A percentile compares a stretch with the other conserved stretches of the same genome.
Conservation (phyloP, 2,329 filamentous ascomycete species). For the Beauveria scarabaeidicola region DNA sequence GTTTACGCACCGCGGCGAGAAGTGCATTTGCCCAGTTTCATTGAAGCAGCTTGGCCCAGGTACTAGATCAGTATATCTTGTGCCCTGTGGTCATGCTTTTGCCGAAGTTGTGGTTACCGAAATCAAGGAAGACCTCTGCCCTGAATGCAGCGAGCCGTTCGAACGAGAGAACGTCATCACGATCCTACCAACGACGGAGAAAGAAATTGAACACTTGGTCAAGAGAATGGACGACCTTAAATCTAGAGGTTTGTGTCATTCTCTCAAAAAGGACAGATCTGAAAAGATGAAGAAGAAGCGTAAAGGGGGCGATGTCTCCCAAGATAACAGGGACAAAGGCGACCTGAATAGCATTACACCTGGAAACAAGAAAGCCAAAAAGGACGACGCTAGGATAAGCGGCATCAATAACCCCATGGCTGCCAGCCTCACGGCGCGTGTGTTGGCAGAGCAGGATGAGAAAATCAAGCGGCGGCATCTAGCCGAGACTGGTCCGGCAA, state of each 20-base stretch:
- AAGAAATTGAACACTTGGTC: constrained; percentile 61
- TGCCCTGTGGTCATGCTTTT: constrained; percentile 94
- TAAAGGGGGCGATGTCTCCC: constrained; percentile 29
- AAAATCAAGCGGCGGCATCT: constrained; percentile 71
- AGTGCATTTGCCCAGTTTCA: constrained; percentile 79
- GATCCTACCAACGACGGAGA: constrained; percentile 63
- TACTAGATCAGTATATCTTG: constrained; percentile 76
- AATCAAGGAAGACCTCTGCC: constrained; percentile 54
- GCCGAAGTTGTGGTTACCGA: constrained; percentile 78
- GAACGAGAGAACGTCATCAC: constrained; percentile 69
- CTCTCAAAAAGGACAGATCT: constrained; percentile 70
- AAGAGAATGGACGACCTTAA: constrained; percentile 60
- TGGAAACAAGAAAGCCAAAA: constrained; percentile 25
- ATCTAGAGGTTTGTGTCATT: constrained; percentile 69
- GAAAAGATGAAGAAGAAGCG: constrained; percentile 61
- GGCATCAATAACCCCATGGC: constrained; percentile 86
- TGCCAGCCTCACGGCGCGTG: constrained; percentile 75
- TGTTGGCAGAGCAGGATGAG: constrained; percentile 79
- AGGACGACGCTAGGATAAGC: constrained; percentile 29
- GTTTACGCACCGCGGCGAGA: constrained; percentile 47
- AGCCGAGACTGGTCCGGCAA: constrained; percentile 23
- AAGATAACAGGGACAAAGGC: background rate
- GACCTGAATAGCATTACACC: constrained; percentile 40
- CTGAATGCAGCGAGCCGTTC: constrained; percentile 70
- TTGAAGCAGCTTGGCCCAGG: constrained; percentile 74